These are phyloP conservation scores for Boletellus emodensis DNA, from an alignment of 768 basidiomycete genomes.

Conservation along the genomic window DNA sequence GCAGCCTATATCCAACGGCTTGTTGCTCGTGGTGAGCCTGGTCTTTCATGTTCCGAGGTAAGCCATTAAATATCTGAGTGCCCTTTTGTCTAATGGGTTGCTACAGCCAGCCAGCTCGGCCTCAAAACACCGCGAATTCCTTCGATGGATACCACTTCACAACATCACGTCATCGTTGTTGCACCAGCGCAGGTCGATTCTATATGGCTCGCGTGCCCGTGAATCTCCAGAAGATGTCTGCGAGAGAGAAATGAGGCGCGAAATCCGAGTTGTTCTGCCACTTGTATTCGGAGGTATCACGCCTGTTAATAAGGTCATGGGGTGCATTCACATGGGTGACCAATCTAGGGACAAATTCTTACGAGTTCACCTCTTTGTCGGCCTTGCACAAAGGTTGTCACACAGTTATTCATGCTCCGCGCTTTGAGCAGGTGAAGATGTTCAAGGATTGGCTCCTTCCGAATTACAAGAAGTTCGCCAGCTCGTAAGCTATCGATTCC, in stretches of 20 bases:
- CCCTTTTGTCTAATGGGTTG: background rate
- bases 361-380: constrained; percentile 33
- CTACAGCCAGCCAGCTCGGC: constrained; percentile 9
- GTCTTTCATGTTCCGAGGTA: constrained; percentile 54
- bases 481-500: constrained; percentile 36
- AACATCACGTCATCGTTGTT: constrained; percentile 54
- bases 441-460: constrained; percentile 76
- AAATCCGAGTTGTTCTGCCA: constrained; percentile 61
- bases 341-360: constrained; percentile 31
- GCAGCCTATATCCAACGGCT: constrained; percentile 71
- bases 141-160: constrained; percentile 70
- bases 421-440: constrained; percentile 71
- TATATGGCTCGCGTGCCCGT: constrained; percentile 66
- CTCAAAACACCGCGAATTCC: constrained; percentile 67
- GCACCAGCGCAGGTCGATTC: constrained; percentile 63
- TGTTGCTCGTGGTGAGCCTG: constrained; percentile 73
- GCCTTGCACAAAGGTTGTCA: constrained; percentile 42
- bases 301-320: background rate
- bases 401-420: constrained; percentile 49
- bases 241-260: constrained; percentile 67
- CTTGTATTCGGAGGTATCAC: constrained; percentile 62
- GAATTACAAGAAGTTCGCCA: constrained; percentile 50
- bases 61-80: constrained; percentile 3
- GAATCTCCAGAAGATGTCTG: constrained; percentile 67
- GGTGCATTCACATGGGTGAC: constrained; percentile 6